Percentiles rank a stretch among this genome's conserved stretches.
Evolutionary conservation across 2,329 filamentous ascomycete genomes (phyloP).

Genomic region (Corynespora cassiicola): DNA sequence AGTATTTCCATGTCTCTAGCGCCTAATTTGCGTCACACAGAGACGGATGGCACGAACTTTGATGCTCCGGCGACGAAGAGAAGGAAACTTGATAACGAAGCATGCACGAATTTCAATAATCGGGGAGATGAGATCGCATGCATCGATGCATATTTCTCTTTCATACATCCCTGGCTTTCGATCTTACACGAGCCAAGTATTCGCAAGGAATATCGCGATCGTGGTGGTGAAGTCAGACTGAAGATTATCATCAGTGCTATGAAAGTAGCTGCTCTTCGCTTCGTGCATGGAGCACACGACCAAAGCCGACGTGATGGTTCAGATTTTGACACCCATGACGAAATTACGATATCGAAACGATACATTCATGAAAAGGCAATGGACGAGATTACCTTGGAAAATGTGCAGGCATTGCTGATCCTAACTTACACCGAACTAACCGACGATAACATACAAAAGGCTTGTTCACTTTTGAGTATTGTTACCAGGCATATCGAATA

Average conservation of each 20-base stretch:
- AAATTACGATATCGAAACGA: background rate
- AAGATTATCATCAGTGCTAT: slow-evolving; percentile 1
- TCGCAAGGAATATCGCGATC: background rate
- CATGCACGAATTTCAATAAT: background rate
- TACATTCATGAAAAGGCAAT: background rate
- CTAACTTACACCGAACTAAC: background rate
- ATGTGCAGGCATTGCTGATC: slow-evolving; percentile 3
- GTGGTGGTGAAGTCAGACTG: background rate
- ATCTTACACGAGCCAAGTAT: slow-evolving; percentile 7
- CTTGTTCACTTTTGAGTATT: slow-evolving; percentile 2
- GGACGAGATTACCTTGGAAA: background rate
- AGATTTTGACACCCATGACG: background rate
- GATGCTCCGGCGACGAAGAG: too few species aligned
- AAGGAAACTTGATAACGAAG: slow-evolving; percentile 1
- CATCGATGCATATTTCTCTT: slow-evolving; percentile 2
- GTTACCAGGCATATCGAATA: background rate
- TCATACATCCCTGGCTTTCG: slow-evolving; percentile 5
- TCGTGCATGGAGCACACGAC: too few species aligned
- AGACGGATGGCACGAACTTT: too few species aligned
- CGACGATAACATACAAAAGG: slow-evolving; percentile 3
- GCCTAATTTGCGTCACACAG: too few species aligned
- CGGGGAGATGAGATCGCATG: too few species aligned
- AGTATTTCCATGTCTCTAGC: too few species aligned
- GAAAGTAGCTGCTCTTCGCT: slow-evolving; percentile 2
- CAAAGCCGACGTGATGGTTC: too few species aligned